These are phyloP conservation scores for Sporisorium graminicola DNA, from an alignment of 1,284 basidiomycete genomes.

Conservation along the genomic window DNA sequence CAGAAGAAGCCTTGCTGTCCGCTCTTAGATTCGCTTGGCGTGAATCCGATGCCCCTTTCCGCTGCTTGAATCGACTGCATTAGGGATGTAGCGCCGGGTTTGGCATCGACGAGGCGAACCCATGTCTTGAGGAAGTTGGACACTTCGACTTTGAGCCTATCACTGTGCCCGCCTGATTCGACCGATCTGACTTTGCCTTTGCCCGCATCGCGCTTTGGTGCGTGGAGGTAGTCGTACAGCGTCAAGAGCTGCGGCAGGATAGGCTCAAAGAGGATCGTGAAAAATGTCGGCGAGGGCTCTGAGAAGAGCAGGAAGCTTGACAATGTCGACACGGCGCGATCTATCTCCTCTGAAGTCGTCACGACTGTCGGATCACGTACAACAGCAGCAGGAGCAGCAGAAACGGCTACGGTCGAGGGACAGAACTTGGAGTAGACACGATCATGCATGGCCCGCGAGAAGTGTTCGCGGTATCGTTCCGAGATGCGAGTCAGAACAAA, in stretches of 20 bases:
- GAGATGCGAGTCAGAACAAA: slow-evolving; percentile 53
- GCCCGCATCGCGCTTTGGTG: neutral
- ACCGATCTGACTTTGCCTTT: slow-evolving; percentile 38
- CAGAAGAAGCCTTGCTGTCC: slow-evolving; percentile 23
- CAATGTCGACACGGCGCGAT: slow-evolving; percentile 40
- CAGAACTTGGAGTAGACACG: slow-evolving; percentile 33
- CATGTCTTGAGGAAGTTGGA: slow-evolving; percentile 55
- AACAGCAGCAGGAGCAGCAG: neutral
- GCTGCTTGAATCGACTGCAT: slow-evolving; percentile 23
- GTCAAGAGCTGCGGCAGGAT: slow-evolving; percentile 52
- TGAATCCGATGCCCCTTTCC: slow-evolving; percentile 36
- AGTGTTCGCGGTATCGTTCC: slow-evolving; percentile 34
- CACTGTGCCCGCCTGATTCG: slow-evolving; percentile 16
- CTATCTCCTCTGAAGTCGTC: slow-evolving; percentile 15
- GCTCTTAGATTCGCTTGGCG: neutral
- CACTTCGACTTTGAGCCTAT: slow-evolving; percentile 37
- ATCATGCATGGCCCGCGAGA: slow-evolving; percentile 24
- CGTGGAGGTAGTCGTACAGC: slow-evolving; percentile 39
- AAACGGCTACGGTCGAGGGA: slow-evolving; percentile 13
- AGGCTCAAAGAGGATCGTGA: slow-evolving; percentile 47
- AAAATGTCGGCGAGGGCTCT: slow-evolving; percentile 60
- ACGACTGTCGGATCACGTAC: slow-evolving; percentile 7
- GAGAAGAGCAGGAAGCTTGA: slow-evolving; percentile 54
- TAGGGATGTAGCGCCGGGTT: slow-evolving; percentile 24
- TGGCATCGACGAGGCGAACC: slow-evolving; percentile 49